Evolutionary conservation across 176 grass and related monocot species (phyloP).

Genomic region (Musa schizocarpa): DNA sequence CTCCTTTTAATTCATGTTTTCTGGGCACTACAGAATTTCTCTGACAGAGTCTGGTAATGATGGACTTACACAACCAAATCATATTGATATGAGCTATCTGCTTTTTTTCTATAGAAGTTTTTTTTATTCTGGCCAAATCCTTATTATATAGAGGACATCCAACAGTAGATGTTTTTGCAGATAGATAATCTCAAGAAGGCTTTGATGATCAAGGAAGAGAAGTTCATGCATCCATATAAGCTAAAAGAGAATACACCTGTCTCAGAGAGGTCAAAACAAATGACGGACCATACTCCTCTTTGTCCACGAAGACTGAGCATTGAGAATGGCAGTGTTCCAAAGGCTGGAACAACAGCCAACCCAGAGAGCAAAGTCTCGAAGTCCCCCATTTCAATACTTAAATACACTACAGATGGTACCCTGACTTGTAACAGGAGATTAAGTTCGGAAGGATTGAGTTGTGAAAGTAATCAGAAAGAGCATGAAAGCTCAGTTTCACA

Average conservation of each 20-base stretch:
- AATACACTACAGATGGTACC: constrained; percentile 23
- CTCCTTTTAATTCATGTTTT: too few species aligned
- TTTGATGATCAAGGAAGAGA: constrained; percentile 55
- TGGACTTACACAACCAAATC: too few species aligned
- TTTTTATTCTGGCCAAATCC: too few species aligned
- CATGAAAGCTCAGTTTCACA: background rate
- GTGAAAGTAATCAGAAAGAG: background rate
- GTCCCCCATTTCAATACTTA: constrained; percentile 24
- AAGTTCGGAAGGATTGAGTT: constrained; percentile 3
- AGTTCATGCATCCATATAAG: constrained; percentile 32
- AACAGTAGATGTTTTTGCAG: constrained; percentile 33
- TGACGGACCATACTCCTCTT: constrained; percentile 39
- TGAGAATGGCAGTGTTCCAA: constrained; percentile 41
- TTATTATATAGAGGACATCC: background rate
- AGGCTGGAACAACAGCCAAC: constrained; percentile 24
- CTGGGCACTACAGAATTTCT: too few species aligned
- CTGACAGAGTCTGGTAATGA: too few species aligned
- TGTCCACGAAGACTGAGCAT: constrained; percentile 60
- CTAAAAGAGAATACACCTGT: constrained; percentile 40
- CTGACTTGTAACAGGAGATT: background rate
- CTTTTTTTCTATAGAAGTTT: too few species aligned
- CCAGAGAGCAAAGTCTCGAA: constrained; percentile 27
- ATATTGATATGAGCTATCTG: too few species aligned
- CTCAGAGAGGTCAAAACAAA: constrained; percentile 38
- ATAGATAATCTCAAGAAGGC: constrained; percentile 69